These are phyloP conservation scores for Vararia minispora DNA, from an alignment of 768 basidiomycete species.

Conservation along the genomic window DNA sequence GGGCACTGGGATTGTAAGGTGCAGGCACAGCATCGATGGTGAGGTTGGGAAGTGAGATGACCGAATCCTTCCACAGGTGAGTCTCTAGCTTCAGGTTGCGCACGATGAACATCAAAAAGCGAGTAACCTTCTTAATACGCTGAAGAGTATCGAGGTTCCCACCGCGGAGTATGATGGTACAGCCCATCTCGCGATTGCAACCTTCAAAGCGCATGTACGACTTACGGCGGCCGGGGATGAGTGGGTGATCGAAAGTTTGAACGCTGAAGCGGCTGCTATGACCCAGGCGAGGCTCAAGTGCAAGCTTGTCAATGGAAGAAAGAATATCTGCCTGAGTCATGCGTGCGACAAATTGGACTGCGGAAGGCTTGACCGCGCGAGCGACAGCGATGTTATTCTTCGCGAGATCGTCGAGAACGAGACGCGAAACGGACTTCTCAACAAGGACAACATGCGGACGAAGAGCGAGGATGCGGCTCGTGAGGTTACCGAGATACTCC, in stretches of 20 bases:
- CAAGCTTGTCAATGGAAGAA: conserved; percentile 90
- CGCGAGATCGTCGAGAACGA: conserved; percentile 81
- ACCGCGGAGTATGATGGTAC: conserved; percentile 87
- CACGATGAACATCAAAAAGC: conserved; percentile 87
- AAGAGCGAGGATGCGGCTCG: conserved; percentile 79
- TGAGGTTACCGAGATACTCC: conserved; percentile 83
- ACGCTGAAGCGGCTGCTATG: conserved; percentile 79
- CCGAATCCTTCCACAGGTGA: conserved; percentile 84
- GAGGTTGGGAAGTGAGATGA: conserved; percentile 63
- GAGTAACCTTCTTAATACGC: conserved; percentile 84
- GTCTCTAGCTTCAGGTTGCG: conserved; percentile 92
- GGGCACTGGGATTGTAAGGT: conserved; percentile 11
- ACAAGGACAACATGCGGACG: conserved; percentile 90
- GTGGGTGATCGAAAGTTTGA: conserved; percentile 88
- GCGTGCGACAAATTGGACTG: conserved; percentile 78
- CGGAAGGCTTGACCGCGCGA: conserved; percentile 77
- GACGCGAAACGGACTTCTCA: conserved; percentile 81
- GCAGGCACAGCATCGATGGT: conserved; percentile 55
- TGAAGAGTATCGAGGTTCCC: conserved; percentile 71
- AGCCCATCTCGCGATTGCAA: conserved; percentile 85
- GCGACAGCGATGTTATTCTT: conserved; percentile 85
- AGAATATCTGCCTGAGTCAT: conserved; percentile 95
- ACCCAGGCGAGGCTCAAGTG: conserved; percentile 80
- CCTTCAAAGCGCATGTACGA: conserved; percentile 99
- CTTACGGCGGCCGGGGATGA: conserved; percentile 92